phyloP scores from a whole-genome alignment of 169 alveolate species.

The Perkinsus olseni region DNA sequence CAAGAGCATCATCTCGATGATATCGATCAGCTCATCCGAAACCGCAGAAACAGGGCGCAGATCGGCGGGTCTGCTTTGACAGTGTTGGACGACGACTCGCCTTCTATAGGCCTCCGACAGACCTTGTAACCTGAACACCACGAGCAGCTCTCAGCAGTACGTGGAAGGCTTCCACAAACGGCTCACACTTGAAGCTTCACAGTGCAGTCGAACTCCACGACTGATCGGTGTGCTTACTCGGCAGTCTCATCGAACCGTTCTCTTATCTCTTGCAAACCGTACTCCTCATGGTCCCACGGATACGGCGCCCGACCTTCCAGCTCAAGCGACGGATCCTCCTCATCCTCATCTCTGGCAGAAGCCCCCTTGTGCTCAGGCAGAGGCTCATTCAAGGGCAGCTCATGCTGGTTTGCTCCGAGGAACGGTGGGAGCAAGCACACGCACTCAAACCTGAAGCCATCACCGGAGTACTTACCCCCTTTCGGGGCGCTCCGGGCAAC shows the following conservation, averaged over 20 bases:
- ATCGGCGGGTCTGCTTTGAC: neutral
- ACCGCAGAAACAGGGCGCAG: neutral
- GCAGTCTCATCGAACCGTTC: too few relatives aligned
- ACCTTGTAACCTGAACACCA: neutral
- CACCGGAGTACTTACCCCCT: too few relatives aligned
- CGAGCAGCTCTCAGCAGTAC: neutral
- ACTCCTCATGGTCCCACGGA: too few relatives aligned
- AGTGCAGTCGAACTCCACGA: too few relatives aligned
- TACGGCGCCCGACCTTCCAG: too few relatives aligned
- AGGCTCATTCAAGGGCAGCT: neutral
- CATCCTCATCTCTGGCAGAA: too few relatives aligned
- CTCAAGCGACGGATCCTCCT: neutral
- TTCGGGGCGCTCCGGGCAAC: too few relatives aligned
- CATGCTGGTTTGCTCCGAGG: neutral
- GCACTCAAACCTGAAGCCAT: neutral
- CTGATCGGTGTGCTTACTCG: too few relatives aligned
- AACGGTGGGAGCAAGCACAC: neutral
- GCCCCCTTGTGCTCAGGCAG: neutral
- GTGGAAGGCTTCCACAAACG: too few relatives aligned
- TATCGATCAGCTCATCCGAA: neutral
- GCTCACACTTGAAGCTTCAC: too few relatives aligned
- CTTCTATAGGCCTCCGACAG: neutral
- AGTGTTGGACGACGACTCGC: neutral
- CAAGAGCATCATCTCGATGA: neutral
- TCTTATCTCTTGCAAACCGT: too few relatives aligned